Evolutionary conservation across 164 flowering plant genomes (phyloP), one percentile per base, ranked within the genome.

Genomic region (Chimonanthus salicifolius): DNA sequence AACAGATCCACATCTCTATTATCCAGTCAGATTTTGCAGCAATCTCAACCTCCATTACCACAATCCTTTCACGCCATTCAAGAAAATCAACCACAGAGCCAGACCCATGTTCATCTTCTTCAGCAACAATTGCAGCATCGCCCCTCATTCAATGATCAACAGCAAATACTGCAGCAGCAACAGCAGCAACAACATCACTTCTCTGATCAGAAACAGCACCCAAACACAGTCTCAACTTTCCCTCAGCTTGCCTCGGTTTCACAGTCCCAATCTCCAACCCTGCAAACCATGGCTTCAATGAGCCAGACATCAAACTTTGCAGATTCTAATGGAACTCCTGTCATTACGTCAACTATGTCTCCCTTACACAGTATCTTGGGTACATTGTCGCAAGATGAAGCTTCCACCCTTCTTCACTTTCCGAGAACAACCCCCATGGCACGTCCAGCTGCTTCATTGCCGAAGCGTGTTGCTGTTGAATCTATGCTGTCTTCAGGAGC

Each of bases 321-420:
- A 3, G 90, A 86, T 54, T 81, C 92, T 5, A 87, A 80, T 81
- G 87, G 83, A 67, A 85, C 81, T 75, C 85, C 85, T 49, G 84
- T 77, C 15, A 69, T 85, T 47, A 75, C 88, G 49, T 68, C 87
- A 62, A 66, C 74, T 67, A 76, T 84, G 67, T 88, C 97, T 75
- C 94, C 97, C n/a, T 63, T 92, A 33, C 92, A 88, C 45, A 84
- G 89, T 74, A 79, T 91, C 21, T 70, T 92, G 82, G 87, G 92
- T 49, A 87, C 97, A 68, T 90, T 82, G 71, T 71, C 92, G 13
- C 88, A 79, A 74, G 95, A 90, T 51, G 92, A 86, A 50, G 71
- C 92, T 11, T 82, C 94, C 69, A 84, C 86, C 66, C 80, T 86
- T 49, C 85, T 87, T 67, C 84, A 79, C 73, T 66, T 87, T 69